Conservation (phyloP, 129 eudicot genomes). For the Calendula officinalis region DNA sequence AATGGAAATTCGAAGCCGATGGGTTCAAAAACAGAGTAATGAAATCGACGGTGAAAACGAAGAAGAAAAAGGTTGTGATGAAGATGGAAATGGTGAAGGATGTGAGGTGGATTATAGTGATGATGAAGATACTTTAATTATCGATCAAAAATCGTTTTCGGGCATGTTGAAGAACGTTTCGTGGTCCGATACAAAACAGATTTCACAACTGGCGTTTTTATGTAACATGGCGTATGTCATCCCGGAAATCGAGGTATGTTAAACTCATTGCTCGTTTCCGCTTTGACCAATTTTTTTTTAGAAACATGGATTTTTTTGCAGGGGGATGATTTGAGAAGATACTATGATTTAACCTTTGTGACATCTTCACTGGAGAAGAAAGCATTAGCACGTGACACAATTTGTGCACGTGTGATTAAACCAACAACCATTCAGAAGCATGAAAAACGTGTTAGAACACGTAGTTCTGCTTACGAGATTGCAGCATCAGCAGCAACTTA, state of each 20-base stretch:
- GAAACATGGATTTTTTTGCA: constrained; percentile 22
- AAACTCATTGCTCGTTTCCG: constrained; percentile 11
- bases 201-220: constrained; percentile 70
- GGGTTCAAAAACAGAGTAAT: constrained; percentile 42
- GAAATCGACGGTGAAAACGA: constrained; percentile 27
- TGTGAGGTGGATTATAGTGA: constrained; percentile 70
- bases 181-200: constrained; percentile 66
- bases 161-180: constrained; percentile 51
- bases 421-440: constrained; percentile 21
- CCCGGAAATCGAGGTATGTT: constrained; percentile 72
- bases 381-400: constrained; percentile 42
- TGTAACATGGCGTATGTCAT: constrained; percentile 84
- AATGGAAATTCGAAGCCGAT: constrained; percentile 47
- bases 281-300: neutral
- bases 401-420: constrained; percentile 17
- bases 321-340: constrained; percentile 65
- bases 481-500: constrained; percentile 84
- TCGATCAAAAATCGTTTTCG: constrained; percentile 49
- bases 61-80: constrained; percentile 40
- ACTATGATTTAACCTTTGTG: constrained; percentile 57
- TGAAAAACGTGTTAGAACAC: constrained; percentile 5
- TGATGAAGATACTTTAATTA: constrained; percentile 37
- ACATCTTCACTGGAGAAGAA: constrained; percentile 77
- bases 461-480: constrained; percentile 59
- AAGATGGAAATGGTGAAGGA: constrained; percentile 38